Evolutionary conservation across 2,329 filamentous ascomycete genomes (phyloP), one percentile per base, ranked within the genome.

Genomic region (Fusarium mangiferae): DNA sequence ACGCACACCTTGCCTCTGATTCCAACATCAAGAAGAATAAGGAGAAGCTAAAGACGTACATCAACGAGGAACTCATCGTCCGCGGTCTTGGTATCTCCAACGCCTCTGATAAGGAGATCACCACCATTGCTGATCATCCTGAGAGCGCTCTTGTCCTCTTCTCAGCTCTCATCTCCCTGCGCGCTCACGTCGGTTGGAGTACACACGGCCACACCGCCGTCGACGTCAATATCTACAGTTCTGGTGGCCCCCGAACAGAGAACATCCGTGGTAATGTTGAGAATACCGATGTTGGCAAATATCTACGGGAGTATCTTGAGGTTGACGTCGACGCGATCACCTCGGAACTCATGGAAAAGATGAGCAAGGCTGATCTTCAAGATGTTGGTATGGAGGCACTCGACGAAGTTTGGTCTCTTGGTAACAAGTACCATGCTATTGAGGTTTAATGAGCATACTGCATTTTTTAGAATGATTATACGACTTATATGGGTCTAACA

Each of bases 191-290:
- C 48, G 97, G 96, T 20, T 99, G 96, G 96, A 92, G 90, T 73
- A 98, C 95, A 0, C 96, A 98, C 81, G 96, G 96, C 35, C 96
- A 99, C 84, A 93, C 92, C 26, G 96, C 92, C 58, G 95, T 96
- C 13, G 96, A 99, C 80, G 96, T 99, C 55, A 99, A 99, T 82
- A 94, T 99, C 75, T 99, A 98, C 84, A 92, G 93, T 59, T 95
- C 93, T 0, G 87, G 87, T 51, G 91, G 93, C 7, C 87, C 89
- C 0, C 87, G 89, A 42, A 89, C 91, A 2, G 87, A 89, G 48
- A 86, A 88, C 20, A 86, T 98, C 12, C 85, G 90, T 7, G 96
- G 96, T 13, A 98, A 98, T 81, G 92, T 97, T 62, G 96, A 99
- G 85, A 99, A 99, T 81, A 98, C 92, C 1, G 95, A 98, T 33